phyloP scores from a whole-genome alignment of 495 filamentous ascomycete species.

The Neurospora sp. region DNA sequence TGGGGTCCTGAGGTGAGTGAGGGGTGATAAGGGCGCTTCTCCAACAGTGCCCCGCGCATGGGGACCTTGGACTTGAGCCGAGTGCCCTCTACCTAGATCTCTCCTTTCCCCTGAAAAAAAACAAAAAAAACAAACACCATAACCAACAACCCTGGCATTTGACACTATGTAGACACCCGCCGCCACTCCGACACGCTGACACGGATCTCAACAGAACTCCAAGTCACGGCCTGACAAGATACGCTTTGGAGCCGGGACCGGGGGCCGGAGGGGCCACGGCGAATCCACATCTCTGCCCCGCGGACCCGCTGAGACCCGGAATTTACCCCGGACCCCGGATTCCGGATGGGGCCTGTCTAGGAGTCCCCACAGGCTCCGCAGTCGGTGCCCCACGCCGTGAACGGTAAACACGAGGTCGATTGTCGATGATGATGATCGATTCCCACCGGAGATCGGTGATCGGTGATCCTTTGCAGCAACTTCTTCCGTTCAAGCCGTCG shows the following conservation, averaged over 20 bases:
- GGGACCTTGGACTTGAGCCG: background rate
- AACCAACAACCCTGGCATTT: background rate
- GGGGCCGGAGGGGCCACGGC: background rate
- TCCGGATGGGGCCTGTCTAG: background rate
- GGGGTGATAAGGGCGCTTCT: background rate
- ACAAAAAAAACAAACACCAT: no score
- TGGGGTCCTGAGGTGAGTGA: background rate
- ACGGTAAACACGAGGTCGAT: background rate
- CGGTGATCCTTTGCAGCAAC: background rate
- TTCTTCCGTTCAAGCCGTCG: background rate
- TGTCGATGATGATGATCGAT: background rate
- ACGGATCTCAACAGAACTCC: background rate
- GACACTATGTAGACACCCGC: background rate
- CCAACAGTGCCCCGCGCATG: background rate
- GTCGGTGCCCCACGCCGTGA: background rate
- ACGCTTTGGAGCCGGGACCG: background rate
- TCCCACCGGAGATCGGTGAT: background rate
- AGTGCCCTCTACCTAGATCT: no score
- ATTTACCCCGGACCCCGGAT: background rate
- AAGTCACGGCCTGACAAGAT: background rate
- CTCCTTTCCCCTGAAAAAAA: no score
- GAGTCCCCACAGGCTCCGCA: background rate
- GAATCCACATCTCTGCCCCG: background rate
- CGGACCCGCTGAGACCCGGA: background rate
- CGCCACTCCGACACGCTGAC: background rate